phyloP scores from a whole-genome alignment of 2,329 filamentous ascomycete species.

The Epicoccum nigrum region DNA sequence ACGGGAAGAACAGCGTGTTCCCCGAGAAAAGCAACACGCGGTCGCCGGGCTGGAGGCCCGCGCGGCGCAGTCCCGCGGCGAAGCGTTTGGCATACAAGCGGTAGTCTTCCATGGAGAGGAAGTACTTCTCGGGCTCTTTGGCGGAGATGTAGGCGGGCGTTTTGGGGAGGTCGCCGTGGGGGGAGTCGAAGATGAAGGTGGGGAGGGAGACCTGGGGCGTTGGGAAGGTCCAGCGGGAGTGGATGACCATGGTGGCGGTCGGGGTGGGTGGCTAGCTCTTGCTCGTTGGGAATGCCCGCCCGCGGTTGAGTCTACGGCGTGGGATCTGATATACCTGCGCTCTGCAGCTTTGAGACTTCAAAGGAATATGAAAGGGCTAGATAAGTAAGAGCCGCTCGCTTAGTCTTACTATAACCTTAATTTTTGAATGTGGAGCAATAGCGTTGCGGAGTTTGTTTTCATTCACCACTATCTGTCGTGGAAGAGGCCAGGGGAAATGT shows the following conservation, averaged over 20 bases:
- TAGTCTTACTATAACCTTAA: no score
- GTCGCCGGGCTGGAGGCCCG: slow-evolving; percentile 69
- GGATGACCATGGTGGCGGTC: slow-evolving; percentile 56
- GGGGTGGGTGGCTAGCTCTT: no score
- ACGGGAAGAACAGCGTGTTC: slow-evolving; percentile 75
- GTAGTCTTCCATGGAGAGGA: slow-evolving; percentile 67
- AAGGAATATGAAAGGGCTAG: no score
- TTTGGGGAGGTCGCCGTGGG: slow-evolving; percentile 53
- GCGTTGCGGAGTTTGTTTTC: no score
- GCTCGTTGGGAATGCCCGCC: no score
- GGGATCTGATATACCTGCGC: no score
- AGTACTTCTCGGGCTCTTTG: slow-evolving; percentile 68
- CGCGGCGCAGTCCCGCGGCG: slow-evolving; percentile 68
- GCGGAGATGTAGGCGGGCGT: slow-evolving; percentile 67
- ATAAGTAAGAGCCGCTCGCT: no score
- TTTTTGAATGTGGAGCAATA: no score
- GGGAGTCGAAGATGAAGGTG: slow-evolving; percentile 59
- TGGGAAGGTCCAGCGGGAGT: slow-evolving; percentile 56
- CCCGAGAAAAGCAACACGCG: slow-evolving; percentile 75
- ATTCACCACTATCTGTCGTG: no score
- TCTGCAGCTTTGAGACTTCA: no score
- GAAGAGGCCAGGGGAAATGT: no score
- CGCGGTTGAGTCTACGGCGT: no score
- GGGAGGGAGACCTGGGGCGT: slow-evolving; percentile 55
- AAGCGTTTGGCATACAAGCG: slow-evolving; percentile 75